These are phyloP conservation scores for Suillus spraguei DNA, from an alignment of 768 basidiomycete genomes.

Conservation along the genomic window DNA sequence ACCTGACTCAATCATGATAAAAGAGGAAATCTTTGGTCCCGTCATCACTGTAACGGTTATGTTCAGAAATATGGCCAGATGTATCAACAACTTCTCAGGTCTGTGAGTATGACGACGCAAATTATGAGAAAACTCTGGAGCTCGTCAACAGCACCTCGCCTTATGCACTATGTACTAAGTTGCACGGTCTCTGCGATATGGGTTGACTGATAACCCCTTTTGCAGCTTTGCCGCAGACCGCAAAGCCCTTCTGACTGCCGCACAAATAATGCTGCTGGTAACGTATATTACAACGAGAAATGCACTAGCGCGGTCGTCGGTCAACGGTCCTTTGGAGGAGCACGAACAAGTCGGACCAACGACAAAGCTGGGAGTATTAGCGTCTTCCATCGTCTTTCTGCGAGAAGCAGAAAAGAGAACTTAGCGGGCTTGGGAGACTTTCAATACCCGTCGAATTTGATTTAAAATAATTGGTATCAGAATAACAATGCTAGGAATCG, in stretches of 20 bases:
- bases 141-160: conserved; percentile 83
- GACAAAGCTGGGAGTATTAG: conserved; percentile 92
- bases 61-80: background rate
- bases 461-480: conserved; percentile 37
- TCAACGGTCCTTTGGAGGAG: conserved; percentile 97
- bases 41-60: conserved; percentile 58
- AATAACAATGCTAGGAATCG: background rate
- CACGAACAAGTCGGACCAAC: conserved; percentile 91
- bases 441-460: conserved; percentile 85
- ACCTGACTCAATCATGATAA: conserved; percentile 86
- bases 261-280: conserved; percentile 92
- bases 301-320: conserved; percentile 97
- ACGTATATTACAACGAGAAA: conserved; percentile 98
- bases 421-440: conserved; percentile 84
- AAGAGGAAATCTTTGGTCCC: conserved; percentile 96
- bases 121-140: conserved; percentile 62
- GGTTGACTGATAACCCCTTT: conserved; percentile 15
- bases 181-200: conserved; percentile 4
- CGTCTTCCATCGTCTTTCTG: conserved; percentile 78
- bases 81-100: conserved; percentile 45
- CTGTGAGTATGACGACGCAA: conserved; percentile 83
- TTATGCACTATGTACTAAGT: conserved; percentile 81
- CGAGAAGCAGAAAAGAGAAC: conserved; percentile 96
- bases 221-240: conserved; percentile 83
- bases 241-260: conserved; percentile 74